Percentiles rank a stretch among this genome's conserved stretches.
Conservation (phyloP, 768 basidiomycete species). For the Leccinum aurantiacum region DNA sequence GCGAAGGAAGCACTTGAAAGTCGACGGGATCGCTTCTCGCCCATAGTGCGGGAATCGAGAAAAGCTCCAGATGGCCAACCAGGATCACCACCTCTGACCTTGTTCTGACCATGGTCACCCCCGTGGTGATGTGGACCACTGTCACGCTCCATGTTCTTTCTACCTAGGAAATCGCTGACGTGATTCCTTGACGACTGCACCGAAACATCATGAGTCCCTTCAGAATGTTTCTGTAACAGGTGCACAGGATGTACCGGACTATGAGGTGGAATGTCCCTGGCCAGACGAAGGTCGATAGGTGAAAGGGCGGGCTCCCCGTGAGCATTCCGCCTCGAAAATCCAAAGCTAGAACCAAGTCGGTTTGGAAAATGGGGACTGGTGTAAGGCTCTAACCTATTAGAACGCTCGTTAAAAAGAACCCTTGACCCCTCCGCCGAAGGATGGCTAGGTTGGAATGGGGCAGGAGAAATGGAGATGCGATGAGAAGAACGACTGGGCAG, state of each 20-base stretch:
- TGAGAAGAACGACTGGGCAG: conserved; percentile 33
- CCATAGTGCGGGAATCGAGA: conserved; percentile 18
- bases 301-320: conserved; percentile 42
- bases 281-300: conserved; percentile 43
- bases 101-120: conserved; percentile 22
- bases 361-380: conserved; percentile 47
- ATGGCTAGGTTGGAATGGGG: conserved; percentile 39
- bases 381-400: conserved; percentile 87
- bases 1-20: conserved; percentile 24
- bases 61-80: conserved; percentile 11
- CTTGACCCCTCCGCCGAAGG: conserved; percentile 62
- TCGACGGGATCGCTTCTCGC: conserved; percentile 24
- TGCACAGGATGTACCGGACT: conserved; percentile 45
- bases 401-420: conserved; percentile 93
- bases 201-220: conserved; percentile 16
- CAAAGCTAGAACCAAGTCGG: conserved; percentile 39
- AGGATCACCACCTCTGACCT: conserved; percentile 19
- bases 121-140: conserved; percentile 7
- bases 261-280: conserved; percentile 49
- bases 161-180: conserved; percentile 18
- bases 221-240: conserved; percentile 56
- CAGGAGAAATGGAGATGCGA: conserved; percentile 34
- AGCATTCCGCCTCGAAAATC: conserved; percentile 41
- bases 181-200: conserved; percentile 20
- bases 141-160: conserved; percentile 23